Conservation (phyloP, 1,284 basidiomycete species). For the Malassezia furfur region DNA sequence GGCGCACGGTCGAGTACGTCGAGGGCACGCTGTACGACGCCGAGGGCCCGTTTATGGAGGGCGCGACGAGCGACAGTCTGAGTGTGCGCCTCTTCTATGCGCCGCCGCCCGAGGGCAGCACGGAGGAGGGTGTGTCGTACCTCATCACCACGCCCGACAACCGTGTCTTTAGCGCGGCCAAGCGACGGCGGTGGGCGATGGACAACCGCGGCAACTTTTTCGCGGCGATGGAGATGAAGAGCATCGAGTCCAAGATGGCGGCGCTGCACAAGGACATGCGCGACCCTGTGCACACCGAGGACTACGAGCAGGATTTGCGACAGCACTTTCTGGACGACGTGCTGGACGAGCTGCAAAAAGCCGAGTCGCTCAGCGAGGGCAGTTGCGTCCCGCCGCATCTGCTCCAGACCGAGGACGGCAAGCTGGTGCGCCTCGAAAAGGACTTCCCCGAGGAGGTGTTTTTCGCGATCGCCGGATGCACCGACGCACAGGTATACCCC, state of each 20-base stretch:
- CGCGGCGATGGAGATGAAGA: constrained; percentile 47
- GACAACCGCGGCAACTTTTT: constrained; percentile 40
- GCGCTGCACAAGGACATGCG: constrained; percentile 14
- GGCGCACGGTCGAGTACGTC: constrained; percentile 29
- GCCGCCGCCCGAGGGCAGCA: background rate
- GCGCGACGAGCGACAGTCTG: constrained; percentile 39
- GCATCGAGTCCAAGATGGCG: constrained; percentile 38
- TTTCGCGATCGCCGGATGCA: constrained; percentile 44
- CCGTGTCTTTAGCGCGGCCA: constrained; percentile 43
- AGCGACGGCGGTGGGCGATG: constrained; percentile 45
- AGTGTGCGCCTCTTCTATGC: constrained; percentile 38
- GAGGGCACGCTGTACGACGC: constrained; percentile 45
- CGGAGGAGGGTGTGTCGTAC: constrained; percentile 19
- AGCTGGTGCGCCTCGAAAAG: constrained; percentile 40
- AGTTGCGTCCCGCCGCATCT: constrained; percentile 18
- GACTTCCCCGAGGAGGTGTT: constrained; percentile 47
- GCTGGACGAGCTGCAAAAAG: constrained; percentile 43
- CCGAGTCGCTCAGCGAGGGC: constrained; percentile 36
- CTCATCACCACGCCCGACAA: constrained; percentile 47
- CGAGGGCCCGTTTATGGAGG: constrained; percentile 39
- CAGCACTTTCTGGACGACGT: constrained; percentile 28
- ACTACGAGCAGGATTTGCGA: constrained; percentile 32
- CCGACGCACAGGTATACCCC: constrained; percentile 35
- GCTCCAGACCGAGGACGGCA: constrained; percentile 35
- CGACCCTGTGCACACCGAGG: constrained; percentile 24